phyloP scores from a whole-genome alignment of 1,139 yeast genomes.

The Nadsonia commutata region DNA sequence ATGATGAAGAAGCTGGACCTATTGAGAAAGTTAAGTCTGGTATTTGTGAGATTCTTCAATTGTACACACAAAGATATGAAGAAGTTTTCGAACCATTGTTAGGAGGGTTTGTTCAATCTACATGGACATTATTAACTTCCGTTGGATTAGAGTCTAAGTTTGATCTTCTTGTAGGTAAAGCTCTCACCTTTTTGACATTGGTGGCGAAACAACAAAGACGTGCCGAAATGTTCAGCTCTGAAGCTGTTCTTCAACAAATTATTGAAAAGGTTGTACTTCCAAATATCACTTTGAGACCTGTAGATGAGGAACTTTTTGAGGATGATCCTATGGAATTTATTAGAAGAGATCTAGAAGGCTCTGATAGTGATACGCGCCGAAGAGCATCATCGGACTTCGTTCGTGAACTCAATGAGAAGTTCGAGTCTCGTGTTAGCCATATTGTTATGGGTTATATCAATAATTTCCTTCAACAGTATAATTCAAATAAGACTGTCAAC shows the following conservation, averaged over 20 bases:
- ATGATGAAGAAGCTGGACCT: conserved; percentile 61
- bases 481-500: conserved; percentile 26
- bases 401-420: conserved; percentile 69
- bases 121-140: conserved; percentile 64
- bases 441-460: conserved; percentile 68
- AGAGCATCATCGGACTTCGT: conserved; percentile 84
- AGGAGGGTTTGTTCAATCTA: conserved; percentile 62
- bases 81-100: conserved; percentile 74
- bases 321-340: conserved; percentile 93
- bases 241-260: conserved; percentile 56
- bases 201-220: conserved; percentile 59
- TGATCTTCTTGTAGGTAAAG: conserved; percentile 71
- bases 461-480: conserved; percentile 42
- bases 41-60: conserved; percentile 69
- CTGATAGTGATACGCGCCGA: conserved; percentile 85
- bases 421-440: conserved; percentile 59
- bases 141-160: conserved; percentile 60
- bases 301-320: conserved; percentile 86
- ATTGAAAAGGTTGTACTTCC: conserved; percentile 79
- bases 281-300: conserved; percentile 60
- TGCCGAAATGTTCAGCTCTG: conserved; percentile 47
- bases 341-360: conserved; percentile 86
- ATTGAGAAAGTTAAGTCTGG: conserved; percentile 66
- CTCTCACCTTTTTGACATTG: conserved; percentile 70
- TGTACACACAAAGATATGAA: conserved; percentile 82